Evolutionary conservation across 148 eudicot genomes (phyloP).

Genomic region (Euryodendron excelsum): DNA sequence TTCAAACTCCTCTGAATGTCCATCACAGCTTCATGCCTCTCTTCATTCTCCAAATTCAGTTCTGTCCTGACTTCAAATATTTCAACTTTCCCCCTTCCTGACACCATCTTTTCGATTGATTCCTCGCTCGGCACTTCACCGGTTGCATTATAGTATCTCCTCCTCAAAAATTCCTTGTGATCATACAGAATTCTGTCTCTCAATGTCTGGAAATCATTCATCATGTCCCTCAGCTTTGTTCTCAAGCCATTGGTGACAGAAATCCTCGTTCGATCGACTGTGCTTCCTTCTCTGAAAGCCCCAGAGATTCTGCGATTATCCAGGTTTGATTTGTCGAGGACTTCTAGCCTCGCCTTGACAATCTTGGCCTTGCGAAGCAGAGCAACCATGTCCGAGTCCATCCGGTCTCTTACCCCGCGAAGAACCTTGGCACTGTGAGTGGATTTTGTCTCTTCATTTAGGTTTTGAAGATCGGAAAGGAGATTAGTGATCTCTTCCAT

Average conservation of each 20-base stretch:
- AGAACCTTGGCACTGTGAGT: constrained; percentile 65
- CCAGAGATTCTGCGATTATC: constrained; percentile 35
- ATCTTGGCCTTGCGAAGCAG: constrained; percentile 64
- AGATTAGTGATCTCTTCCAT: constrained; percentile 68
- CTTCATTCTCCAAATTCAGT: constrained; percentile 40
- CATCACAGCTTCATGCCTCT: constrained; percentile 67
- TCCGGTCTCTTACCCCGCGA: constrained; percentile 61
- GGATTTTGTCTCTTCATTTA: constrained; percentile 72
- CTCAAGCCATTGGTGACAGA: constrained; percentile 66
- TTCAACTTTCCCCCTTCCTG: constrained; percentile 41
- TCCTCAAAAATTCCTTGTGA: constrained; percentile 53
- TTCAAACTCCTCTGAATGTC: constrained; percentile 74
- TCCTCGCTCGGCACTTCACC: constrained; percentile 64
- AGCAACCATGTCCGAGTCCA: constrained; percentile 70
- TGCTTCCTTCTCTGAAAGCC: constrained; percentile 39
- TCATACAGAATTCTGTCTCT: constrained; percentile 58
- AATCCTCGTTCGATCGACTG: constrained; percentile 59
- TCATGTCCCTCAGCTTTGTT: constrained; percentile 52
- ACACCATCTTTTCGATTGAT: constrained; percentile 48
- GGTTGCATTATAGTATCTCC: constrained; percentile 49
- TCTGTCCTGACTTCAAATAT: constrained; percentile 35
- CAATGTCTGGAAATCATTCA: constrained; percentile 57
- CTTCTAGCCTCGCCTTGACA: constrained; percentile 54
- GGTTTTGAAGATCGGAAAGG: constrained; percentile 59
- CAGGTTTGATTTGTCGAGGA: constrained; percentile 50